Conservation (phyloP, 768 basidiomycete genomes). For the Pilatotrama ljubarskyi region DNA sequence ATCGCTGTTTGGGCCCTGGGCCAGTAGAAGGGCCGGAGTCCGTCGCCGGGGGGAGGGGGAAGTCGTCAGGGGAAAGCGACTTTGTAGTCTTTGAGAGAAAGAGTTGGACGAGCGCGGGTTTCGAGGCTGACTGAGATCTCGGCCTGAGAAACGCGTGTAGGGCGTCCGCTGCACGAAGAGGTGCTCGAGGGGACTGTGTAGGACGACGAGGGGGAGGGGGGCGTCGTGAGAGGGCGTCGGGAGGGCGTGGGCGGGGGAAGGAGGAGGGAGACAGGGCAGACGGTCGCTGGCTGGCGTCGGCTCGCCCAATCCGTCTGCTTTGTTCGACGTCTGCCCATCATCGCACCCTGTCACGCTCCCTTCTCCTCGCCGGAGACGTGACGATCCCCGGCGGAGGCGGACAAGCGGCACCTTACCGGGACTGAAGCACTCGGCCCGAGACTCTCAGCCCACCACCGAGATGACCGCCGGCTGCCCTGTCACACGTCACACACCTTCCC, state of each 20-base stretch:
- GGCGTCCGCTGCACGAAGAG: neutral
- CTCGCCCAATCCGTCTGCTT: conserved; percentile 19
- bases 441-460: neutral
- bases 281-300: conserved; percentile 19
- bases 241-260: conserved; percentile 10
- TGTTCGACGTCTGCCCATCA: conserved; percentile 9
- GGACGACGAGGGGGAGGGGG: neutral
- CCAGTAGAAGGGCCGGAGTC: neutral
- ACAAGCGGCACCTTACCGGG: too few species aligned
- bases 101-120: neutral
- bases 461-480: neutral
- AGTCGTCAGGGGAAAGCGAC: conserved; percentile 8
- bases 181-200: neutral
- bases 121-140: neutral
- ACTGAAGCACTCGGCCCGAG: too few species aligned
- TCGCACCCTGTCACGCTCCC: neutral
- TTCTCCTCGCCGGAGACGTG: too few species aligned
- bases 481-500: neutral
- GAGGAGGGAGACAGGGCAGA: conserved; percentile 1
- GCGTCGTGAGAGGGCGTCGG: conserved; percentile 5
- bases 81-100: conserved; percentile 11
- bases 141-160: neutral
- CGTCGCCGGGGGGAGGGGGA: neutral
- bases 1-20: conserved; percentile 36
- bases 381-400: too few species aligned